Percentiles rank a stretch among this genome's conserved stretches.
Conservation (phyloP, 1,284 basidiomycete genomes). For the Moesziomyces antarcticus region DNA sequence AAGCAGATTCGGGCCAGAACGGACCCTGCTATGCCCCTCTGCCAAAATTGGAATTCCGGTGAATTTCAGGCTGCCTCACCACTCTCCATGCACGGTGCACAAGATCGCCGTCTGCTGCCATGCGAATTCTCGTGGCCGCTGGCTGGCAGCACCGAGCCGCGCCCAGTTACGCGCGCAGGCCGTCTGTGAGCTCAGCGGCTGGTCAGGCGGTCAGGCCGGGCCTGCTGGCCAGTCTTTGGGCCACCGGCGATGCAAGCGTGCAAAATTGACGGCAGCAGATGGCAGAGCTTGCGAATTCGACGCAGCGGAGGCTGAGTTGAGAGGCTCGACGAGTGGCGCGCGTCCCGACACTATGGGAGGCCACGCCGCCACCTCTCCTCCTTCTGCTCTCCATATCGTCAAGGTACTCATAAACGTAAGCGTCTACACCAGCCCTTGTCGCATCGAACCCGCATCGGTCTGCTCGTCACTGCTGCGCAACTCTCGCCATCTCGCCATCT, state of each 20-base stretch:
- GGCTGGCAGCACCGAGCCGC: no score
- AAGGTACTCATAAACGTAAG: conserved; percentile 50
- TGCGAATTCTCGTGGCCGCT: background rate
- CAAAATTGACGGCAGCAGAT: background rate
- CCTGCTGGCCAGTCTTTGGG: background rate
- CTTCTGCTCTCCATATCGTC: conserved; percentile 50
- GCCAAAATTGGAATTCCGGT: background rate
- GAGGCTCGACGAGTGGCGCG: background rate
- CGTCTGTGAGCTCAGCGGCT: no score
- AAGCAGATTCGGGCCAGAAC: background rate
- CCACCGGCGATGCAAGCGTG: background rate
- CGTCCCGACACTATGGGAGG: conserved; percentile 28
- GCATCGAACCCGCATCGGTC: conserved; percentile 2
- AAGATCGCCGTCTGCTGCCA: conserved; percentile 11
- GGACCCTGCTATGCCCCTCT: background rate
- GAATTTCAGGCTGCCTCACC: background rate
- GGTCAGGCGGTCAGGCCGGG: background rate
- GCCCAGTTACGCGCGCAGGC: background rate
- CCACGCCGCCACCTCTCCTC: conserved; percentile 20
- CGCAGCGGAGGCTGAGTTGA: background rate
- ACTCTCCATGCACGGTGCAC: background rate
- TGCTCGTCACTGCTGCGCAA: background rate
- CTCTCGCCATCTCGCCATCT: background rate
- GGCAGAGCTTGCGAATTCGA: background rate
- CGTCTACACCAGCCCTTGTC: conserved; percentile 22